Percentiles rank a stretch among this genome's conserved stretches.
These are phyloP conservation scores for Magnaporthales sp. DNA, from an alignment of 2,329 filamentous ascomycete genomes.

Conservation along the genomic window DNA sequence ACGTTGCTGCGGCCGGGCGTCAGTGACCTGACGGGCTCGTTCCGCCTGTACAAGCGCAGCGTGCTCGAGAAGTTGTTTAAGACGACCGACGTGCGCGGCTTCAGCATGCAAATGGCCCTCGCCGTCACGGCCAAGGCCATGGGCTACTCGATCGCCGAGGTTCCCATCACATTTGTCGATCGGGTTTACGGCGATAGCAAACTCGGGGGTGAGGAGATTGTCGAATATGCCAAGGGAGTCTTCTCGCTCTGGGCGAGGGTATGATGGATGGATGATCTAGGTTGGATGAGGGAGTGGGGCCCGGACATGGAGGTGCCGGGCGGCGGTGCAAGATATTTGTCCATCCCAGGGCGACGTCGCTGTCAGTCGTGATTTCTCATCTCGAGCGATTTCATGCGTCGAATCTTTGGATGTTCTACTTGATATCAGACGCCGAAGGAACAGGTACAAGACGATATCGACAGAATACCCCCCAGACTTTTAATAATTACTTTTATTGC, in stretches of 20 bases:
- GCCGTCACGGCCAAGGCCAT: slow-evolving; percentile 96
- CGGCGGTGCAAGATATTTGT: background rate
- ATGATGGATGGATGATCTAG: slow-evolving; percentile 21
- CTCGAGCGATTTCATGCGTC: background rate
- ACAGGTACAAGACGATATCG: background rate
- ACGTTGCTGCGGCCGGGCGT: slow-evolving; percentile 89
- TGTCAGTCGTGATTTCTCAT: background rate
- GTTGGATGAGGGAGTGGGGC: background rate
- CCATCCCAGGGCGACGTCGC: background rate
- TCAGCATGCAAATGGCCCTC: slow-evolving; percentile 99
- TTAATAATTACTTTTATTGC: background rate
- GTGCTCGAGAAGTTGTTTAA: slow-evolving; percentile 85
- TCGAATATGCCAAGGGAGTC: slow-evolving; percentile 88
- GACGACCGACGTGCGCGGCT: slow-evolving; percentile 91
- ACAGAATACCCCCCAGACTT: background rate
- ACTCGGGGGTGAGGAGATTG: slow-evolving; percentile 89
- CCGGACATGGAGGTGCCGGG: too few species aligned
- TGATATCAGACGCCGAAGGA: background rate
- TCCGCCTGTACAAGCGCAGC: slow-evolving; percentile 85
- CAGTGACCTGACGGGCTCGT: slow-evolving; percentile 90
- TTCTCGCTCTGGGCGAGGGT: slow-evolving; percentile 71
- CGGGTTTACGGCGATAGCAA: slow-evolving; percentile 84
- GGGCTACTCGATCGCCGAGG: slow-evolving; percentile 89
- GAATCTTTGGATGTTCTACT: background rate
- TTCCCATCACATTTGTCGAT: slow-evolving; percentile 94